These are phyloP conservation scores for Globisporangium polare DNA, from an alignment of 352 stramenopile genomes.

Conservation along the genomic window DNA sequence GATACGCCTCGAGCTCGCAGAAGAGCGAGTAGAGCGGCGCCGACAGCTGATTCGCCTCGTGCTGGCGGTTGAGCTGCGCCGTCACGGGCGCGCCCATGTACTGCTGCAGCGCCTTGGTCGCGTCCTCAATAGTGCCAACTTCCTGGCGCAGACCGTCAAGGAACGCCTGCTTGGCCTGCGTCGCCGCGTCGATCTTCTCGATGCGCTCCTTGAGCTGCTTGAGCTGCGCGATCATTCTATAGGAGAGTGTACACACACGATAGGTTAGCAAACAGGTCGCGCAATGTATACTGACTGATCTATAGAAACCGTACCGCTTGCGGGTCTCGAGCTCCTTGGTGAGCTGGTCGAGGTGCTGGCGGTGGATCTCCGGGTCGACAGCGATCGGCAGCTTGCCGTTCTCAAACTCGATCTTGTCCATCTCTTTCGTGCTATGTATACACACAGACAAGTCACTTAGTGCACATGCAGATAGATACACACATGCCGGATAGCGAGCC, in stretches of 20 bases:
- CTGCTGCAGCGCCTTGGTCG: conserved; percentile 51
- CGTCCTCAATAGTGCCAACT: conserved; percentile 49
- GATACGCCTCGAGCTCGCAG: conserved; percentile 71
- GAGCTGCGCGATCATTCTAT: conserved; percentile 49
- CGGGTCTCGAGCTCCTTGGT: conserved; percentile 56
- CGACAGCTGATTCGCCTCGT: conserved; percentile 41
- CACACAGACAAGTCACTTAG: not conserved
- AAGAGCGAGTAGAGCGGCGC: conserved; percentile 66
- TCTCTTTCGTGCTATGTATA: conserved; percentile 51
- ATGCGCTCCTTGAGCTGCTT: conserved; percentile 64
- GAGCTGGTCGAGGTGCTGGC: conserved; percentile 61
- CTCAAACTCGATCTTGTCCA: conserved; percentile 77
- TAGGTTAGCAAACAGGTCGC: not conserved
- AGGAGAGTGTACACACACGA: not conserved
- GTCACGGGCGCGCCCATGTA: conserved; percentile 56
- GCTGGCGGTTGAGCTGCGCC: conserved; percentile 33
- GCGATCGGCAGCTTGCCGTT: conserved; percentile 47
- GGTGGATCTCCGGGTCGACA: conserved; percentile 48
- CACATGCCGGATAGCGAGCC: not conserved
- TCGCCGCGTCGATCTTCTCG: conserved; percentile 45
- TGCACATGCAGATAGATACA: not conserved
- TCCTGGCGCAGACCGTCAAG: conserved; percentile 47
- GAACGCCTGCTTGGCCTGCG: conserved; percentile 57
- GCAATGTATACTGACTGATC: not conserved
- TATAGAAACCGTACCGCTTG: conserved; percentile 37